A percentile compares a stretch with the other conserved stretches of the same genome.
phyloP scores from a whole-genome alignment of 345 rosid species.

The Moringa oleifera region DNA sequence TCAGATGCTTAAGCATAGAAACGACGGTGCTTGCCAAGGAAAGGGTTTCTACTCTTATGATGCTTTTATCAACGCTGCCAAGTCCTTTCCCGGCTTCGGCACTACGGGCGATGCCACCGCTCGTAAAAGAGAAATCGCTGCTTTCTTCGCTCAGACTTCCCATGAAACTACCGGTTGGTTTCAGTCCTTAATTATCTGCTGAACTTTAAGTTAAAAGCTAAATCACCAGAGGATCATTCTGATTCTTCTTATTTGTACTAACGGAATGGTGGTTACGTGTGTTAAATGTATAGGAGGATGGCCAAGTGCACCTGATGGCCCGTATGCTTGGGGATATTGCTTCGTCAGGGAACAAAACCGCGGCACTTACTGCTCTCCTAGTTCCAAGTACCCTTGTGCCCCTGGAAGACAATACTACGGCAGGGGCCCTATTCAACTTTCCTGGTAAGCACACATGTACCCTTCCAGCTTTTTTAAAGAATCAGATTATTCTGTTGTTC shows the following conservation, averaged over 20 bases:
- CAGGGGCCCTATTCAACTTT: slow-evolving; percentile 62
- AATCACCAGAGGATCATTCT: no score
- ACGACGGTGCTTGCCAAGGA: slow-evolving; percentile 35
- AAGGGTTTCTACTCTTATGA: slow-evolving; percentile 55
- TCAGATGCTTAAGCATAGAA: slow-evolving; percentile 47
- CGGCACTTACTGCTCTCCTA: slow-evolving; percentile 36
- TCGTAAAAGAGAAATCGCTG: slow-evolving; percentile 52
- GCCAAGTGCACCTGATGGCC: slow-evolving; percentile 59
- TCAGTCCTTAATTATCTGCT: no score
- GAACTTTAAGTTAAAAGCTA: not conserved
- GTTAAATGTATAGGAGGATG: slow-evolving; percentile 32
- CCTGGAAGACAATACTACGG: slow-evolving; percentile 54
- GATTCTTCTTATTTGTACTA: no score
- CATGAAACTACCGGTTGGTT: slow-evolving; percentile 77
- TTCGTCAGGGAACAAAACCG: slow-evolving; percentile 43
- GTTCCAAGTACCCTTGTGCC: slow-evolving; percentile 47
- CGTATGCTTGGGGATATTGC: slow-evolving; percentile 72
- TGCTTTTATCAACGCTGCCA: slow-evolving; percentile 53
- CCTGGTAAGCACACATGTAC: slow-evolving; percentile 27
- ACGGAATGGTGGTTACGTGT: no score
- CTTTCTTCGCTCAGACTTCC: slow-evolving; percentile 66
- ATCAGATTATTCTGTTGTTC: not conserved
- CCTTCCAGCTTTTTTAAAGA: not conserved
- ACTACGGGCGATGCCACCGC: slow-evolving; percentile 36
- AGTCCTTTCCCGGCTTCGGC: slow-evolving; percentile 38